phyloP scores from a whole-genome alignment of 495 filamentous ascomycete species.

The Hypomontagnella monticulosa region DNA sequence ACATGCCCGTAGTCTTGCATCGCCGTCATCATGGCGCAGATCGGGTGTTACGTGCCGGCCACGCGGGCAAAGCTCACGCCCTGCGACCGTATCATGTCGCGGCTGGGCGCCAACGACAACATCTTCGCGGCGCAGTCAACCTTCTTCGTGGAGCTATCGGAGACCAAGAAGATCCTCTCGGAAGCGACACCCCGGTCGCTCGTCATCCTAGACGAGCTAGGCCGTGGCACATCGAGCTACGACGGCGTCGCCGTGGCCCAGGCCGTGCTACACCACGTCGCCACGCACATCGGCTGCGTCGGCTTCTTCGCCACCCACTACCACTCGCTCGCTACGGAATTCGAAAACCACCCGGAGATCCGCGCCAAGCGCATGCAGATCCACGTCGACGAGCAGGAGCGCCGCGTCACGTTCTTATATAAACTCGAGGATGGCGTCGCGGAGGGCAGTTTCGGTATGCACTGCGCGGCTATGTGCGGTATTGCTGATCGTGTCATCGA shows the following conservation, averaged over 20 bases:
- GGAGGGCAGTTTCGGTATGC: constrained; percentile 98
- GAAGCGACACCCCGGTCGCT: constrained; percentile 95
- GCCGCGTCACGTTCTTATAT: constrained; percentile 92
- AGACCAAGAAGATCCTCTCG: constrained; percentile 97
- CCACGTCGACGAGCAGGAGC: constrained; percentile 84
- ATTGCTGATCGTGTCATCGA: constrained; percentile 86
- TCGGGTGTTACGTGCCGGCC: constrained; percentile 93
- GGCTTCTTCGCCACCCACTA: constrained; percentile 99
- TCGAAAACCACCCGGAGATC: constrained; percentile 87
- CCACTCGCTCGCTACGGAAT: constrained; percentile 91
- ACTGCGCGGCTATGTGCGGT: constrained; percentile 98
- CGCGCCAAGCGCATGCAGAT: constrained; percentile 89
- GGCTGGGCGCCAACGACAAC: constrained; percentile 97
- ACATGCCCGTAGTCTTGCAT: constrained; percentile 69
- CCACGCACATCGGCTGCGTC: constrained; percentile 89
- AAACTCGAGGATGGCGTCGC: constrained; percentile 95
- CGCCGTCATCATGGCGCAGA: constrained; percentile 98
- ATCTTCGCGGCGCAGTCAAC: constrained; percentile 98
- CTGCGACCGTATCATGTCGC: constrained; percentile 97
- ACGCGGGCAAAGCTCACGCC: constrained; percentile 86
- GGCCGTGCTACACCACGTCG: constrained; percentile 93
- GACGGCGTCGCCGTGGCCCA: constrained; percentile 97
- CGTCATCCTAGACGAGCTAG: constrained; percentile 97
- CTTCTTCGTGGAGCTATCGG: constrained; percentile 97
- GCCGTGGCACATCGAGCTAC: constrained; percentile 91